These are phyloP conservation scores for Lanzia echinophila DNA, from an alignment of 2,329 filamentous ascomycete species.

Conservation along the genomic window DNA sequence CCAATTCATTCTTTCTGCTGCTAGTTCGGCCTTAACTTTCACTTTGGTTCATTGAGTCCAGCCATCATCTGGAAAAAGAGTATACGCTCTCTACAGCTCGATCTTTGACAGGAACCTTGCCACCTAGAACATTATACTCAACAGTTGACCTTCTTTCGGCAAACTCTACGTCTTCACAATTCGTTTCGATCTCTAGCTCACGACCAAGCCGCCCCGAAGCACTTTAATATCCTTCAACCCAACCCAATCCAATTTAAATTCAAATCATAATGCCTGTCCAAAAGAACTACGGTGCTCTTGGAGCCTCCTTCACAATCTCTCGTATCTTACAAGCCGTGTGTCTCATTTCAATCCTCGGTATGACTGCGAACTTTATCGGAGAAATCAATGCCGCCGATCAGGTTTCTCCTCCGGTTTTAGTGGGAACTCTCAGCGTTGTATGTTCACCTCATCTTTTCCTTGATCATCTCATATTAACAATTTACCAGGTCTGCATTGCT, in stretches of 20 bases:
- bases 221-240: not conserved
- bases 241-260: not conserved
- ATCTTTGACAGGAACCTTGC: not conserved
- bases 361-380: constrained; percentile 75
- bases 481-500: constrained; percentile 62
- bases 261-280: constrained; percentile 10
- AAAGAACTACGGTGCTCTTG: constrained; percentile 55
- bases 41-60: constrained; percentile 6
- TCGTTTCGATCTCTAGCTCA: not conserved
- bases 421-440: constrained; percentile 76
- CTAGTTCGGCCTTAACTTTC: constrained; percentile 22
- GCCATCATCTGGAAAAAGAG: not conserved
- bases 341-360: constrained; percentile 71
- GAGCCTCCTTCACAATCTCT: constrained; percentile 69
- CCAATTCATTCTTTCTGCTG: constrained; percentile 21
- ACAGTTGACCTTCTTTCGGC: not conserved
- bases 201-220: not conserved
- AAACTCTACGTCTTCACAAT: not conserved
- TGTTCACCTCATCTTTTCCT: constrained; percentile 32
- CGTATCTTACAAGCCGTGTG: constrained; percentile 64
- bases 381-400: constrained; percentile 63
- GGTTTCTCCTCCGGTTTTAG: constrained; percentile 62
- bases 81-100: not conserved
- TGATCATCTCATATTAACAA: not conserved
- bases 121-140: not conserved